Percentiles rank a stretch among this genome's conserved stretches.
Evolutionary conservation across 1,139 yeast genomes (phyloP).

Genomic region (Wickerhamomyces sp.): DNA sequence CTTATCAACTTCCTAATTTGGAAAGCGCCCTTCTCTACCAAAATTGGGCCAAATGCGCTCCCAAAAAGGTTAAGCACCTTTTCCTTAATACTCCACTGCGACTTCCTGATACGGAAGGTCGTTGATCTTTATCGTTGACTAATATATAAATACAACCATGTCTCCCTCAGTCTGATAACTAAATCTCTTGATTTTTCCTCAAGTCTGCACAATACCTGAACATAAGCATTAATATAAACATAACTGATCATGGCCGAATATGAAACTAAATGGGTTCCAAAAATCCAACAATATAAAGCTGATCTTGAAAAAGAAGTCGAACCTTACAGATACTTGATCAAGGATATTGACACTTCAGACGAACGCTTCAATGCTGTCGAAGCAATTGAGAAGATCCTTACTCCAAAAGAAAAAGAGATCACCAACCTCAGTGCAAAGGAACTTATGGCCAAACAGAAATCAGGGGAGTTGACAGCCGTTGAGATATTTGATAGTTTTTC

Average conservation of each 20-base stretch:
- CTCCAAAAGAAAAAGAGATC: constrained; percentile 31
- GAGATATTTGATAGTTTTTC: constrained; percentile 49
- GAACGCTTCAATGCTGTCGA: constrained; percentile 21
- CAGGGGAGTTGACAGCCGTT: constrained; percentile 34
- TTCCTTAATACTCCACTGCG: no score
- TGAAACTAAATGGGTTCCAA: constrained; percentile 19
- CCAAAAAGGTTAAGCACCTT: no score
- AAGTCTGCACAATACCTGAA: no score
- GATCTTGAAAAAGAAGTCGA: constrained; percentile 14
- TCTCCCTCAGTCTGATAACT: background rate
- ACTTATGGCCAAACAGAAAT: constrained; percentile 19
- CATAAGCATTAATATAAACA: no score
- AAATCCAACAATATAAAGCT: constrained; percentile 17
- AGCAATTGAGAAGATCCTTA: constrained; percentile 25
- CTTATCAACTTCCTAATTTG: background rate
- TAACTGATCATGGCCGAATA: constrained; percentile 1
- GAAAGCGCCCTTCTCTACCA: background rate
- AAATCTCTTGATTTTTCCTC: background rate
- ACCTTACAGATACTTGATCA: constrained; percentile 14
- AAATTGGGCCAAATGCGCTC: background rate
- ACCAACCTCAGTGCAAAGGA: constrained; percentile 30
- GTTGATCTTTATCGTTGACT: background rate
- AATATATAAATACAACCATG: background rate
- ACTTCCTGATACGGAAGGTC: no score
- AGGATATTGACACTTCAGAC: constrained; percentile 13